Conservation (phyloP, 768 basidiomycete genomes). For the Leccinum rimulosum region DNA sequence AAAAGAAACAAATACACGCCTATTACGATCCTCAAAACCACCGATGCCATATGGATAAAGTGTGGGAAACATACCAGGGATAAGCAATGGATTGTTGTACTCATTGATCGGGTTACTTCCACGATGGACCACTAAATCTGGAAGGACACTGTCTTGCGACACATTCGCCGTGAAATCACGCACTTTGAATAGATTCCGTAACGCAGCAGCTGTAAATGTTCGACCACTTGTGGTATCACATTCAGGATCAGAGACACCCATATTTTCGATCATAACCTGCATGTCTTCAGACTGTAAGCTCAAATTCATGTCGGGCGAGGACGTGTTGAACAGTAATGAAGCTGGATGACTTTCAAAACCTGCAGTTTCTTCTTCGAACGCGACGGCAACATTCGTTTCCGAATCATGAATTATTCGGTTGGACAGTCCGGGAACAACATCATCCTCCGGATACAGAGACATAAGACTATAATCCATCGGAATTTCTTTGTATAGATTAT, state of each 20-base stretch:
- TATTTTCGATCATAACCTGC: slow-evolving; percentile 22
- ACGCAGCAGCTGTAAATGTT: slow-evolving; percentile 24
- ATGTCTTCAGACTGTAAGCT: no score
- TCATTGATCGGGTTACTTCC: slow-evolving; percentile 23
- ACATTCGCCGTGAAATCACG: no score
- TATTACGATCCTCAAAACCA: slow-evolving; percentile 26
- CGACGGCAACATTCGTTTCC: not conserved
- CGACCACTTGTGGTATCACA: slow-evolving; percentile 18
- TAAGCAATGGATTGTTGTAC: slow-evolving; percentile 31
- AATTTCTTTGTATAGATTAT: not conserved
- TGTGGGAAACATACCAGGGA: slow-evolving; percentile 33
- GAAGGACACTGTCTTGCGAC: not conserved
- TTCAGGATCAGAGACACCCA: slow-evolving; percentile 34
- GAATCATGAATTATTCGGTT: slow-evolving; percentile 18
- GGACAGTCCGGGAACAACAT: not conserved
- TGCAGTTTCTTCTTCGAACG: slow-evolving; percentile 29
- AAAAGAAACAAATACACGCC: not conserved
- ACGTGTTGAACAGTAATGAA: not conserved
- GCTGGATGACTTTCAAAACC: no score
- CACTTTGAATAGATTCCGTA: slow-evolving; percentile 18
- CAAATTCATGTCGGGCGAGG: no score
- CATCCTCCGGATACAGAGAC: slow-evolving; percentile 1
- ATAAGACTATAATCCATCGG: not conserved
- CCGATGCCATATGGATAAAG: slow-evolving; percentile 27
- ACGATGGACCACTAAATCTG: slow-evolving; percentile 25